phyloP scores from a whole-genome alignment of 208 protist genomes.

The Acanthamoeba sp. region DNA sequence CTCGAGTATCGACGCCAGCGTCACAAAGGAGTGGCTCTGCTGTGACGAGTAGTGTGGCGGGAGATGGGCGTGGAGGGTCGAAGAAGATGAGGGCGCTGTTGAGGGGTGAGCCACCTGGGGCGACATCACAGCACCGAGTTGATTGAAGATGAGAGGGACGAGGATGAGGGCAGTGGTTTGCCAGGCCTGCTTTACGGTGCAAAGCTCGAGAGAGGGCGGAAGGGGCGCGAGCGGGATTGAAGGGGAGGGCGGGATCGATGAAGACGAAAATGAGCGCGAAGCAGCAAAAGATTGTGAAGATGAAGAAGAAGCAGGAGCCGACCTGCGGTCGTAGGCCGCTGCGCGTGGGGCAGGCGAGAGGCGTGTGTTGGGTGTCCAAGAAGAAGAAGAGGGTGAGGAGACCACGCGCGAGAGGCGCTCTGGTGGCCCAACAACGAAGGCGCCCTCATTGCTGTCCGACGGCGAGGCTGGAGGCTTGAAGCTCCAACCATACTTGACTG shows the following conservation, averaged over 20 bases:
- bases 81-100: too few relatives aligned
- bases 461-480: too few relatives aligned
- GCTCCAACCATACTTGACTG: too few relatives aligned
- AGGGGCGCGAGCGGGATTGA: not conserved
- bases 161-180: slow-evolving; percentile 24
- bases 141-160: slow-evolving; percentile 43
- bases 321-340: too few relatives aligned
- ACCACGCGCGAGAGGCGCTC: too few relatives aligned
- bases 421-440: too few relatives aligned
- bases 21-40: slow-evolving; percentile 13
- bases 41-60: not conserved
- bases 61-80: not conserved
- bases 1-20: slow-evolving; percentile 22
- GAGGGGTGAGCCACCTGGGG: too few relatives aligned
- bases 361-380: too few relatives aligned
- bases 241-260: not conserved
- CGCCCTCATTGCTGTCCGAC: too few relatives aligned
- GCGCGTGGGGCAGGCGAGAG: too few relatives aligned
- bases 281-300: not conserved
- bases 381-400: too few relatives aligned
- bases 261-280: not conserved
- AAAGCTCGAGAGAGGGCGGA: not conserved
- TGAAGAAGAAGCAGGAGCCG: too few relatives aligned
- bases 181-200: slow-evolving; percentile 18
- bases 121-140: not conserved